Evolutionary conservation across 495 filamentous ascomycete genomes (phyloP).

Genomic region (Trichocladium uniseriatum): DNA sequence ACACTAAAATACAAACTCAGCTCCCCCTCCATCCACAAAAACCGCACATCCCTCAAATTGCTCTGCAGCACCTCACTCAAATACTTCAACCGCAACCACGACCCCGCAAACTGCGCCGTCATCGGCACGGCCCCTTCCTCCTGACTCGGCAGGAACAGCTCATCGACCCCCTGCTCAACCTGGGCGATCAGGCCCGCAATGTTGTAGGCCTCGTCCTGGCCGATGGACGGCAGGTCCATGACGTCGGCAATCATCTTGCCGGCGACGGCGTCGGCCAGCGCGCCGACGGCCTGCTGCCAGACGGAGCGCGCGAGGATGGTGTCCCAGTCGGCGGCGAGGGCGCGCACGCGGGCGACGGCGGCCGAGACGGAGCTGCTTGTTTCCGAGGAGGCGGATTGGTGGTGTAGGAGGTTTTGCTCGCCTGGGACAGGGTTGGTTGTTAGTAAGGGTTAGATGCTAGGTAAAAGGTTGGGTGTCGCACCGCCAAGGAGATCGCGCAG

Average conservation of each 20-base stretch:
- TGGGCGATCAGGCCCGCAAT: conserved; percentile 62
- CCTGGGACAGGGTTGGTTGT: conserved; percentile 16
- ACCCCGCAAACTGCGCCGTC: conserved; percentile 67
- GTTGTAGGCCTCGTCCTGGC: conserved; percentile 74
- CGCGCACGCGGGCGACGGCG: conserved; percentile 56
- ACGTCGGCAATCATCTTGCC: conserved; percentile 74
- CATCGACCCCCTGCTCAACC: conserved; percentile 56
- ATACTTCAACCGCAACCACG: conserved; percentile 87
- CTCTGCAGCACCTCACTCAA: conserved; percentile 83
- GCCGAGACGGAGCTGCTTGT: conserved; percentile 38
- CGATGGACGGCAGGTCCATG: conserved; percentile 77
- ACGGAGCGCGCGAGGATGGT: conserved; percentile 71
- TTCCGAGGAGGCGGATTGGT: conserved; percentile 53
- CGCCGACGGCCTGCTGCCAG: conserved; percentile 75
- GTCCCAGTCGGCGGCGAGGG: conserved; percentile 66
- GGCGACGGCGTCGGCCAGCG: conserved; percentile 70
- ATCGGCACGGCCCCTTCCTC: conserved; percentile 45
- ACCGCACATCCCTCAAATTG: conserved; percentile 79
- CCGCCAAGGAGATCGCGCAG: conserved; percentile 78
- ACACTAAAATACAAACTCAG: conserved; percentile 71
- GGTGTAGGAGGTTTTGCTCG: conserved; percentile 32
- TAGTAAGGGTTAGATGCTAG: neutral
- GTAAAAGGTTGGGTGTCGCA: conserved; percentile 28
- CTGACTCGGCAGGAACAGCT: conserved; percentile 59
- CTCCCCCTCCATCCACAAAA: conserved; percentile 78